A percentile compares a stretch with the other conserved stretches of the same genome.
Conservation (phyloP, 345 rosid species). For the Salix exigua region DNA sequence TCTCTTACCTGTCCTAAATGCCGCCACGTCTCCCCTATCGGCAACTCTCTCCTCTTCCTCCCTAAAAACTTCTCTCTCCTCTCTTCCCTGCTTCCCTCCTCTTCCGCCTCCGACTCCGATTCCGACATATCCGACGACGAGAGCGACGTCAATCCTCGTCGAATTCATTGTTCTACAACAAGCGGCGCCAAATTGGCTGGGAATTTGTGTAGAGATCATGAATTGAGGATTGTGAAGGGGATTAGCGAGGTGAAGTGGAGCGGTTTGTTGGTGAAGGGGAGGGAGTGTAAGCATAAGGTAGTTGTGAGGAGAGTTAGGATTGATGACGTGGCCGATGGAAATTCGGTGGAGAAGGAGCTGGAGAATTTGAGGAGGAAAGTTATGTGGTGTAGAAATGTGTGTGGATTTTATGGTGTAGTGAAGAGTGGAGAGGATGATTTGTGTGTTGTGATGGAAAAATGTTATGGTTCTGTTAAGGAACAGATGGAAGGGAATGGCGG, state of each 20-base stretch:
- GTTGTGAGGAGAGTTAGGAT: conserved; percentile 67
- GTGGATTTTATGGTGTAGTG: conserved; percentile 80
- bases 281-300: conserved; percentile 44
- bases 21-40: conserved; percentile 8
- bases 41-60: conserved; percentile 6
- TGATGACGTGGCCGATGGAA: conserved; percentile 68
- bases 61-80: conserved; percentile 5
- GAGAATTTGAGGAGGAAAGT: conserved; percentile 67
- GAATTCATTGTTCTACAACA: background rate
- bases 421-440: conserved; percentile 53
- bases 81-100: background rate
- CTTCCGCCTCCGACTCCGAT: background rate
- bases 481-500: conserved; percentile 92
- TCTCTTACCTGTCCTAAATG: conserved; percentile 3
- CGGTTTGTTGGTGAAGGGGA: conserved; percentile 1
- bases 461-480: conserved; percentile 78
- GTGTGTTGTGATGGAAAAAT: conserved; percentile 76
- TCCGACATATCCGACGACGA: background rate
- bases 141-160: background rate
- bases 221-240: conserved; percentile 1
- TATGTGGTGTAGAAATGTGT: conserved; percentile 94
- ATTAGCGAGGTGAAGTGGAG: background rate
- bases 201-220: background rate
- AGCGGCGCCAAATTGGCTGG: background rate
- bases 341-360: conserved; percentile 73